Evolutionary conservation across 2,329 filamentous ascomycete genomes (phyloP).

Genomic region (Clonostachys rhizophaga): DNA sequence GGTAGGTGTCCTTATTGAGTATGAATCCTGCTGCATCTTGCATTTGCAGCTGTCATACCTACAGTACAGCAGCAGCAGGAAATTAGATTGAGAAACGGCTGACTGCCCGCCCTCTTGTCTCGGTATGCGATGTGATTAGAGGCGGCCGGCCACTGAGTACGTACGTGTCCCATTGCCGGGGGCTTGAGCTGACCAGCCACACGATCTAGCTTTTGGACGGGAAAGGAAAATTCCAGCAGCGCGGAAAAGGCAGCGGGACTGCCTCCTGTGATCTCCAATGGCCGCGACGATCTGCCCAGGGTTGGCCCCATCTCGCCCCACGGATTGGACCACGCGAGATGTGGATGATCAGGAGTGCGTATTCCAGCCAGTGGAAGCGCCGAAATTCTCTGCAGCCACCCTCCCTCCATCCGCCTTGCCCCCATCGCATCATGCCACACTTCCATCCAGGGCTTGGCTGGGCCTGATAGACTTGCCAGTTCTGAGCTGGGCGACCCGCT

Average conservation of each 20-base stretch:
- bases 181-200: too few relatives aligned
- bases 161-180: too few relatives aligned
- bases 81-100: too few relatives aligned
- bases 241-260: not conserved
- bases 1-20: too few relatives aligned
- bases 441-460: not conserved
- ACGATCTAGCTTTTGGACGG: too few relatives aligned
- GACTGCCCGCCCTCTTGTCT: too few relatives aligned
- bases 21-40: too few relatives aligned
- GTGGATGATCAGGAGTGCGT: not conserved
- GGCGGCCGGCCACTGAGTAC: too few relatives aligned
- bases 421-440: not conserved
- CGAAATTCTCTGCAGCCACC: not conserved
- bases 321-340: constrained; percentile 5
- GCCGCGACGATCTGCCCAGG: constrained; percentile 4
- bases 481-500: too few relatives aligned
- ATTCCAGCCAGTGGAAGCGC: not conserved
- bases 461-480: not conserved
- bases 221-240: not conserved
- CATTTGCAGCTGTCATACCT: too few relatives aligned
- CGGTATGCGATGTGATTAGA: too few relatives aligned
- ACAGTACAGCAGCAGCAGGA: too few relatives aligned
- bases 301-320: not conserved
- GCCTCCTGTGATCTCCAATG: constrained; percentile 7
- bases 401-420: not conserved